Conservation (phyloP, 2,329 filamentous ascomycete genomes). For the Chrysoporthe puriensis region DNA sequence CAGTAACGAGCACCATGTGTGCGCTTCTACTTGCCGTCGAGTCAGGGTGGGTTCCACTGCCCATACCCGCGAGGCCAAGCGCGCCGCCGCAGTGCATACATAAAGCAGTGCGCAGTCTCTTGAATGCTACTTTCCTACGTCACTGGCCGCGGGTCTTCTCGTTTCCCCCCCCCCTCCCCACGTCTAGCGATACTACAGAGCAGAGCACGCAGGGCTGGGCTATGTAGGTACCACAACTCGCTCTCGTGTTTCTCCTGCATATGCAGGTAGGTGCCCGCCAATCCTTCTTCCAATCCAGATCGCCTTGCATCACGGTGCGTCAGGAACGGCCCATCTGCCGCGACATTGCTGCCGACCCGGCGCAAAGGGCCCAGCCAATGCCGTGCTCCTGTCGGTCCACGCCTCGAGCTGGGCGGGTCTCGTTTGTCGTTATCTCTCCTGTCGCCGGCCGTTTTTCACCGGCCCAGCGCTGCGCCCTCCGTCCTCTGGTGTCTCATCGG, state of each 20-base stretch:
- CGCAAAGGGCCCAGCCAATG: background rate
- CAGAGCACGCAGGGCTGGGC: no score
- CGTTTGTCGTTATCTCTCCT: background rate
- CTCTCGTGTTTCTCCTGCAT: background rate
- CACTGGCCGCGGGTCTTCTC: background rate
- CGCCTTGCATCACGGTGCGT: background rate
- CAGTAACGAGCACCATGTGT: no score
- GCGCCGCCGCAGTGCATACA: no score
- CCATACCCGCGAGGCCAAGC: no score
- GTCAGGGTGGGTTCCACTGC: no score
- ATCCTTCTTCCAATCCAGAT: background rate
- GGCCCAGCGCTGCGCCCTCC: background rate
- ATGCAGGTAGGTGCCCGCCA: background rate
- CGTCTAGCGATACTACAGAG: background rate
- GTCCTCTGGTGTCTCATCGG: background rate
- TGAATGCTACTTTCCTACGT: background rate
- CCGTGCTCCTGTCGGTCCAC: background rate
- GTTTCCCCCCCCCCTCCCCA: no score
- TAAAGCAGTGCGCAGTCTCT: background rate
- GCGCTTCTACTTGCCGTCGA: no score
- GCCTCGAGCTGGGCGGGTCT: background rate
- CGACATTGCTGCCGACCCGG: background rate
- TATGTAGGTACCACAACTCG: no score
- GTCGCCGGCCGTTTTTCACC: background rate
- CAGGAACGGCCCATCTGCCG: background rate